These are phyloP conservation scores for Paecilomyces fulvus DNA, from an alignment of 2,329 filamentous ascomycete genomes.

Conservation along the genomic window DNA sequence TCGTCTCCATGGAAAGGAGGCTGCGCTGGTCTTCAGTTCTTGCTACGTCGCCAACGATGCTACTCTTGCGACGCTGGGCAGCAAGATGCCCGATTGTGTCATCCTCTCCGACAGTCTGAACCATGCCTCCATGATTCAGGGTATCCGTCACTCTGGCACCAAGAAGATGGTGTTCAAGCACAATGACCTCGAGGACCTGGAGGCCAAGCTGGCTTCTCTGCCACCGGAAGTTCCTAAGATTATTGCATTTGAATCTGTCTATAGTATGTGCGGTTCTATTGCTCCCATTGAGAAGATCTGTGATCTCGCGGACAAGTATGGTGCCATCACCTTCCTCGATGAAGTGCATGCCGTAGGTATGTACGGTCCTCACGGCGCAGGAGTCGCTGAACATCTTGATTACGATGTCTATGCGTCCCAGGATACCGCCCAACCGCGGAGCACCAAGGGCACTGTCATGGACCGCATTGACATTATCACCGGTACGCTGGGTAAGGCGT, in stretches of 20 bases:
- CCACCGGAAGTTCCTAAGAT: slow-evolving; percentile 86
- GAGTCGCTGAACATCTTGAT: slow-evolving; percentile 94
- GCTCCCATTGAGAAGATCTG: slow-evolving; percentile 94
- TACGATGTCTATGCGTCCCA: slow-evolving; percentile 77
- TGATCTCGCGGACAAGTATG: slow-evolving; percentile 94
- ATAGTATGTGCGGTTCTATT: slow-evolving; percentile 98
- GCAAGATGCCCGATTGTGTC: slow-evolving; percentile 91
- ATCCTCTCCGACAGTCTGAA: slow-evolving; percentile 97
- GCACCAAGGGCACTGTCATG: slow-evolving; percentile 69
- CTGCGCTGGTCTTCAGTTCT: slow-evolving; percentile 88
- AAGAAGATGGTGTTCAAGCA: slow-evolving; percentile 99
- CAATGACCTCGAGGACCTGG: slow-evolving; percentile 88
- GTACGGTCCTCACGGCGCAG: slow-evolving; percentile 93
- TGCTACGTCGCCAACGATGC: slow-evolving; percentile 99
- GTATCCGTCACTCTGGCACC: slow-evolving; percentile 92
- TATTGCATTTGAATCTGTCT: slow-evolving; percentile 97
- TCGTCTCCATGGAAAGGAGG: slow-evolving; percentile 83
- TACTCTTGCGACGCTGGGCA: slow-evolving; percentile 90
- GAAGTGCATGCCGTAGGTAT: slow-evolving; percentile 99
- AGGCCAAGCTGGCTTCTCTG: slow-evolving; percentile 82
- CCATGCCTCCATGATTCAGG: slow-evolving; percentile 98
- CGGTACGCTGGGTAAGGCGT: slow-evolving; percentile 92
- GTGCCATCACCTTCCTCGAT: slow-evolving; percentile 92
- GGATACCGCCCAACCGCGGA: slow-evolving; percentile 42
- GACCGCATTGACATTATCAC: slow-evolving; percentile 97